These are phyloP conservation scores for Nannizziopsis arthrosporioides DNA, from an alignment of 2,329 filamentous ascomycete species.

Conservation along the genomic window DNA sequence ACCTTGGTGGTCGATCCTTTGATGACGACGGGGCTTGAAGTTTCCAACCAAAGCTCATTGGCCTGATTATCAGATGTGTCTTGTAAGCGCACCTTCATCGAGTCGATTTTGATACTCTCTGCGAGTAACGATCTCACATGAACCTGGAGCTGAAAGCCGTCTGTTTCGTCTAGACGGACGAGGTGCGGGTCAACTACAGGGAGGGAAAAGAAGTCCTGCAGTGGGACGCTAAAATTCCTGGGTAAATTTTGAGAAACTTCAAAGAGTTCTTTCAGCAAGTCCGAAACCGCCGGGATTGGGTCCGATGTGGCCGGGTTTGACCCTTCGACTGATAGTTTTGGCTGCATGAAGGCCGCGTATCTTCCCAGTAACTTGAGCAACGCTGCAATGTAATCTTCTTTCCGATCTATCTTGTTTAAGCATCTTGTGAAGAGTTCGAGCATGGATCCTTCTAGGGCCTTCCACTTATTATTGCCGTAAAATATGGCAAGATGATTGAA, in stretches of 20 bases:
- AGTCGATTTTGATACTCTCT: constrained; percentile 56
- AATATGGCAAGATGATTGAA: constrained; percentile 69
- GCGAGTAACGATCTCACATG: constrained; percentile 60
- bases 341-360: constrained; percentile 27
- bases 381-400: constrained; percentile 67
- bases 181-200: constrained; percentile 58
- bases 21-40: constrained; percentile 36
- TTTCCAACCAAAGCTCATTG: constrained; percentile 57
- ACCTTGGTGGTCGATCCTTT: constrained; percentile 45
- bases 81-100: constrained; percentile 52
- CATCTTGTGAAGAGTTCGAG: constrained; percentile 76
- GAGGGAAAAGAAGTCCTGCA: constrained; percentile 62
- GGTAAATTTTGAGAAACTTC: constrained; percentile 40
- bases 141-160: constrained; percentile 63
- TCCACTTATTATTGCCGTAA: constrained; percentile 70
- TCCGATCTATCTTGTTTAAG: constrained; percentile 61
- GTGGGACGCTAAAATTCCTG: constrained; percentile 53
- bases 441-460: constrained; percentile 66
- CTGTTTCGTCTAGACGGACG: constrained; percentile 55
- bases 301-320: not conserved
- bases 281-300: constrained; percentile 23
- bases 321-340: constrained; percentile 20
- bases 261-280: constrained; percentile 35
- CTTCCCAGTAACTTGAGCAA: constrained; percentile 53
- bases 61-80: constrained; percentile 44